A percentile compares a stretch with the other conserved stretches of the same genome.
Conservation (phyloP, 805 yeast species). For the Phaffomyces antillensis region DNA sequence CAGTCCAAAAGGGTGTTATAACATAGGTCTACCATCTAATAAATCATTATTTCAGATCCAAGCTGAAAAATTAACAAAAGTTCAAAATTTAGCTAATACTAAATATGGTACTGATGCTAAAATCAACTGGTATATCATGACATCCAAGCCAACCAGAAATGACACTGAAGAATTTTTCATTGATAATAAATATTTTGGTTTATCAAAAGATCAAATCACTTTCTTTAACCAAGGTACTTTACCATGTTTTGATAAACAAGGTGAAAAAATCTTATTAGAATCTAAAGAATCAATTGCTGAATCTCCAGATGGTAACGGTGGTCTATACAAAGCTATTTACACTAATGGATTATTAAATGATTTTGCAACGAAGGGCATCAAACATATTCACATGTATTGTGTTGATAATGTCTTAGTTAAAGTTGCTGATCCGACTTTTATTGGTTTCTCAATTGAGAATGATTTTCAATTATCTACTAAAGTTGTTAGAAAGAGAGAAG, state of each 20-base stretch:
- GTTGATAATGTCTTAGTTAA: constrained; percentile 90
- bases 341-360: constrained; percentile 62
- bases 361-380: constrained; percentile 57
- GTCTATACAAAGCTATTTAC: constrained; percentile 77
- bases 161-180: constrained; percentile 69
- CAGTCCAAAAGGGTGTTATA: constrained; percentile 90
- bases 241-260: constrained; percentile 77
- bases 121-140: constrained; percentile 90
- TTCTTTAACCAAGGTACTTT: constrained; percentile 94
- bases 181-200: constrained; percentile 63
- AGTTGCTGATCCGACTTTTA: constrained; percentile 81
- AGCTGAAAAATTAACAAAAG: constrained; percentile 69
- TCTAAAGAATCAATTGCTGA: constrained; percentile 52
- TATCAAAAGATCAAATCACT: constrained; percentile 47
- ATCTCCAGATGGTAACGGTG: constrained; percentile 98
- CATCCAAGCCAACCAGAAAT: constrained; percentile 77
- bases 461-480: constrained; percentile 78
- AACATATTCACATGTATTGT: constrained; percentile 94
- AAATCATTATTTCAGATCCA: constrained; percentile 88
- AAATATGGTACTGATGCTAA: constrained; percentile 23
- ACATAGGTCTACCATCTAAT: constrained; percentile 76
- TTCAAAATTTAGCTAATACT: constrained; percentile 48
- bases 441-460: constrained; percentile 75
- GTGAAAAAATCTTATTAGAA: constrained; percentile 61
- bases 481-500: constrained; percentile 87